Evolutionary conservation across 2,329 filamentous ascomycete species (phyloP), one percentile per base, ranked within the genome.

Genomic region (Shiraia sp.): DNA sequence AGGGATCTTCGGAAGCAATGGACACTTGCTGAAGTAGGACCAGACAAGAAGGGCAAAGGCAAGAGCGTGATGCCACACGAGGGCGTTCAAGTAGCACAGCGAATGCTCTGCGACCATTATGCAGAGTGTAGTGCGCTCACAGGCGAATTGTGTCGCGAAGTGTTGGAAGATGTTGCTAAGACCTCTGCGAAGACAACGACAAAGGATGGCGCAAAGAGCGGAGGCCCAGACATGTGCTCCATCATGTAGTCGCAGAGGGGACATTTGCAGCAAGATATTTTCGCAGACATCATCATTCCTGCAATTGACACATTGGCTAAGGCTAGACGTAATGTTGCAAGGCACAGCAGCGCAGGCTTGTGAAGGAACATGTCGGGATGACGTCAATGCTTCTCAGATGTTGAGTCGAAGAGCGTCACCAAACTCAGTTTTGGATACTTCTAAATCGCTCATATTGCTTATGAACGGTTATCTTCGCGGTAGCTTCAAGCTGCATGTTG

Each of bases 111-210:
- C 60, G 81, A 85, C 69, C 70, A 74, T 25, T 85, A 85, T 63
- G 81, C 79, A 3, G 81, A 85, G 57, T 85, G 81, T 51, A 82
- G 79, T 47, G 80, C 81, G 28, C 26, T 79, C 27, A 84, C 81
- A 5, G 81, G 81, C 3, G 78, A 83, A 65, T 65, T 85, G 27
- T 78, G 82, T 50, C 69, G 70, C 23, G 76, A 84, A 61, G 79
- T 80, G 0, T 74, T 84, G 43, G 80, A 85, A 55, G 81, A 85
- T 60, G 71, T 85, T 14, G 79, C 79, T 8, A 75, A 68, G 57
- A 76, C 79, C 22, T 78, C 79, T 3, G 81, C 76, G n/a, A 77
- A 74, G 70, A 81, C 79, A 2, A 82, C 76, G 6, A 82, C 79
- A 1, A 72, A 74, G 13, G 68, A 69, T 14, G 80, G 80, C 2